These are phyloP conservation scores for Fusarium papillatum DNA, from an alignment of 2,329 filamentous ascomycete genomes.

Conservation along the genomic window DNA sequence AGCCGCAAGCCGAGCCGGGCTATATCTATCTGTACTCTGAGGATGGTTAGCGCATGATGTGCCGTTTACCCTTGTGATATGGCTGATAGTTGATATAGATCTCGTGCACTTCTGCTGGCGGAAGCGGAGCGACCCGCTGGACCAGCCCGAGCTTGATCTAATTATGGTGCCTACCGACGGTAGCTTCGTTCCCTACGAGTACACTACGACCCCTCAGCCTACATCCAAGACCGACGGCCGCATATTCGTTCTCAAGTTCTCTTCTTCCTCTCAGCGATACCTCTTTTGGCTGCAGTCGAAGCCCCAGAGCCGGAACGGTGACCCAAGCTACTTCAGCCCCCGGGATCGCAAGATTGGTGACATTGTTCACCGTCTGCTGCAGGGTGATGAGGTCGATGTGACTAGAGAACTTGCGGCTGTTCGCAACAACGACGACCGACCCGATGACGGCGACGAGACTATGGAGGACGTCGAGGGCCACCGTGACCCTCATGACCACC, in stretches of 20 bases:
- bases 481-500: slow-evolving; percentile 69
- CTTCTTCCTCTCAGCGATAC: slow-evolving; percentile 90
- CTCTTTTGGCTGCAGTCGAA: slow-evolving; percentile 98
- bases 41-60: slow-evolving; percentile 74
- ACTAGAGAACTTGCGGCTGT: slow-evolving; percentile 77
- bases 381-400: slow-evolving; percentile 91
- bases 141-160: slow-evolving; percentile 86
- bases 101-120: slow-evolving; percentile 99
- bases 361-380: slow-evolving; percentile 86
- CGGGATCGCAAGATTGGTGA: slow-evolving; percentile 90
- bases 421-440: slow-evolving; percentile 62
- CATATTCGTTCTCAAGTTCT: slow-evolving; percentile 94
- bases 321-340: slow-evolving; percentile 84
- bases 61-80: neutral
- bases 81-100: slow-evolving; percentile 63
- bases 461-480: slow-evolving; percentile 76
- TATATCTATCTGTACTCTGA: slow-evolving; percentile 95
- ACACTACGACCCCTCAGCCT: slow-evolving; percentile 67
- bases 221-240: slow-evolving; percentile 84
- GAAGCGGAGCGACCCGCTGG: slow-evolving; percentile 77
- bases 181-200: slow-evolving; percentile 86
- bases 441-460: slow-evolving; percentile 66
- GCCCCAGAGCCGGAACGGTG: slow-evolving; percentile 77
- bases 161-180: slow-evolving; percentile 95
- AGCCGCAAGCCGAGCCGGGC: slow-evolving; percentile 79